Conservation (phyloP, 352 stramenopile genomes). For the Phytopythium vexans region DNA sequence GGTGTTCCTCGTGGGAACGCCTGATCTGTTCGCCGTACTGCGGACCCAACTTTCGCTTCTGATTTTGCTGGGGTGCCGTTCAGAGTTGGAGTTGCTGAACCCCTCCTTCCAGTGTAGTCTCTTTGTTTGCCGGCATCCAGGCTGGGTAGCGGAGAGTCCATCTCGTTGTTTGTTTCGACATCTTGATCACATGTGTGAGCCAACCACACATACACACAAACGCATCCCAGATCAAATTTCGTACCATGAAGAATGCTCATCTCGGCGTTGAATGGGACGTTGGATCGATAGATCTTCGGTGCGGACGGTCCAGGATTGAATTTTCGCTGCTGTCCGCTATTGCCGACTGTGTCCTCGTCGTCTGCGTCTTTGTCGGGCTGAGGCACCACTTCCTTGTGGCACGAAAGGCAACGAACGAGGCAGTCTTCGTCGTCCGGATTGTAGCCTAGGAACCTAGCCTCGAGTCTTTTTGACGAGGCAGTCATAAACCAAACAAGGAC, state of each 20-base stretch:
- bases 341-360: constrained; percentile 14
- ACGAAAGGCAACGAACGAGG: constrained; percentile 64
- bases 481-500: constrained; percentile 3
- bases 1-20: no score
- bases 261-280: constrained; percentile 53
- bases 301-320: constrained; percentile 51
- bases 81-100: no score
- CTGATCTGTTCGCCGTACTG: no score
- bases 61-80: no score
- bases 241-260: not conserved
- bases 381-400: constrained; percentile 53
- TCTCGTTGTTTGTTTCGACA: no score
- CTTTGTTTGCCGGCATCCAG: no score
- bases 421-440: constrained; percentile 58
- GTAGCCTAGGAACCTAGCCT: constrained; percentile 43
- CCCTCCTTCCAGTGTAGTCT: no score
- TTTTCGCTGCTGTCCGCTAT: constrained; percentile 23
- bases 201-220: no score
- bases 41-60: no score
- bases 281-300: constrained; percentile 58
- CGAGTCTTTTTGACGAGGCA: constrained; percentile 26
- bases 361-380: constrained; percentile 15
- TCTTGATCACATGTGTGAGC: no score
- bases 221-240: no score
- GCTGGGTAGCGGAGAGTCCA: no score